Percentiles rank a stretch among this genome's conserved stretches.
Conservation (phyloP, 192 early-diverging fungal genomes). For the Chytriomyces confervae region DNA sequence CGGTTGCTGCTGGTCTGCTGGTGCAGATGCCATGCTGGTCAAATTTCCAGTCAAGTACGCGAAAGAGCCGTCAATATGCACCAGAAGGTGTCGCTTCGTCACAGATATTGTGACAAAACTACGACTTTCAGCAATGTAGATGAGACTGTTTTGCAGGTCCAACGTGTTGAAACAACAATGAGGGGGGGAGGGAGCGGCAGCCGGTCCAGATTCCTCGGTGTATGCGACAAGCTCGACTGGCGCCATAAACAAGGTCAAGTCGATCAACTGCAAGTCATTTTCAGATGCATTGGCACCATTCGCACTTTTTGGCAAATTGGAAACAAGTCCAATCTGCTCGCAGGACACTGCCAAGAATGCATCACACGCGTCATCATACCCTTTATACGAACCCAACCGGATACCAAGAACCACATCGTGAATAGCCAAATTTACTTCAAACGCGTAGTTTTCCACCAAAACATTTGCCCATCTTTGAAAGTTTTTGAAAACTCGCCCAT, state of each 20-base stretch:
- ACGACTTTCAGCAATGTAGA: conserved; percentile 17
- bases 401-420: conserved; percentile 9
- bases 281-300: background rate
- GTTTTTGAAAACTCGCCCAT: background rate
- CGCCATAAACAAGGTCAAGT: conserved; percentile 22
- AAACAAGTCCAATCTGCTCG: background rate
- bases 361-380: conserved; percentile 14
- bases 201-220: background rate
- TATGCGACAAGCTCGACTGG: conserved; percentile 4
- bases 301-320: background rate
- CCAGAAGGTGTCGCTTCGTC: background rate
- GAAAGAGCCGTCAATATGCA: conserved; percentile 13
- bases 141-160: background rate
- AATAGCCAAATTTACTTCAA: conserved; percentile 9
- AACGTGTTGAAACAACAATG: background rate
- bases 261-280: conserved; percentile 9
- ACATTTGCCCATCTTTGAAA: conserved; percentile 20
- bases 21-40: background rate
- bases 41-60: conserved; percentile 3
- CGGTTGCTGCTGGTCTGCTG: background rate
- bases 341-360: conserved; percentile 6
- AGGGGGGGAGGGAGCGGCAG: background rate
- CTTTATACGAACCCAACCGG: conserved; percentile 18
- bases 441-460: background rate
- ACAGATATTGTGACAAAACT: background rate